phyloP scores from a whole-genome alignment of 148 eudicot genomes.

The Spergularia marina region DNA sequence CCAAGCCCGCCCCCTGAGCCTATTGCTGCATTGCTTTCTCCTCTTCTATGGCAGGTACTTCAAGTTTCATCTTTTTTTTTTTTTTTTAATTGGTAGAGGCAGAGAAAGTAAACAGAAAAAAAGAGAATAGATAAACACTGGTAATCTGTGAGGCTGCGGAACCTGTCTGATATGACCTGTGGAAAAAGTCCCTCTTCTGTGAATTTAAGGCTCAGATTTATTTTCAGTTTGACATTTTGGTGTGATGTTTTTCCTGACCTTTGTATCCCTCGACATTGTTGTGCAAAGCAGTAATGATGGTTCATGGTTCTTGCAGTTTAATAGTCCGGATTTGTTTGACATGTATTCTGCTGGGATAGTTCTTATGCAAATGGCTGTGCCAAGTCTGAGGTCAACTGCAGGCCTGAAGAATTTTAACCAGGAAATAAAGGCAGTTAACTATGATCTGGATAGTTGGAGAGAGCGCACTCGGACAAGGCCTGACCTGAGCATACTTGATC shows the following conservation, averaged over 20 bases:
- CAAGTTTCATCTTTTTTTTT: not conserved
- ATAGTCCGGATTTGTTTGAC: conserved; percentile 92
- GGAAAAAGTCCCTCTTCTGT: too few relatives aligned
- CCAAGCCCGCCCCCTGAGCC: conserved; percentile 98
- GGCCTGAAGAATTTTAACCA: conserved; percentile 78
- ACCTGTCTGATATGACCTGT: too few relatives aligned
- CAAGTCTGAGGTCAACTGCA: conserved; percentile 69
- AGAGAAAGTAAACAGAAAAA: not conserved
- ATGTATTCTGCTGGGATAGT: conserved; percentile 97
- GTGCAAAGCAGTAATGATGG: not conserved
- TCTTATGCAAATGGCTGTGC: conserved; percentile 89
- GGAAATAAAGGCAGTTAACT: conserved; percentile 62
- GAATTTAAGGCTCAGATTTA: too few relatives aligned
- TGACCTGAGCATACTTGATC: conserved; percentile 76
- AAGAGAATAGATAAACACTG: too few relatives aligned
- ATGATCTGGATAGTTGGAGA: conserved; percentile 78
- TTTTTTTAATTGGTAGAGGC: not conserved
- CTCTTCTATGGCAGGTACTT: conserved; percentile 86
- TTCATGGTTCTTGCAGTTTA: conserved; percentile 54
- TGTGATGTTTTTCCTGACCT: too few relatives aligned
- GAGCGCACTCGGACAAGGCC: conserved; percentile 76
- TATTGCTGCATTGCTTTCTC: conserved; percentile 88
- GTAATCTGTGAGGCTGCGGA: too few relatives aligned
- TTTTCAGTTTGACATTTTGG: too few relatives aligned
- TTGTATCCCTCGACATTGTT: too few relatives aligned